phyloP scores from a whole-genome alignment of 441 rosid species.

The Lagerstroemia fauriei region DNA sequence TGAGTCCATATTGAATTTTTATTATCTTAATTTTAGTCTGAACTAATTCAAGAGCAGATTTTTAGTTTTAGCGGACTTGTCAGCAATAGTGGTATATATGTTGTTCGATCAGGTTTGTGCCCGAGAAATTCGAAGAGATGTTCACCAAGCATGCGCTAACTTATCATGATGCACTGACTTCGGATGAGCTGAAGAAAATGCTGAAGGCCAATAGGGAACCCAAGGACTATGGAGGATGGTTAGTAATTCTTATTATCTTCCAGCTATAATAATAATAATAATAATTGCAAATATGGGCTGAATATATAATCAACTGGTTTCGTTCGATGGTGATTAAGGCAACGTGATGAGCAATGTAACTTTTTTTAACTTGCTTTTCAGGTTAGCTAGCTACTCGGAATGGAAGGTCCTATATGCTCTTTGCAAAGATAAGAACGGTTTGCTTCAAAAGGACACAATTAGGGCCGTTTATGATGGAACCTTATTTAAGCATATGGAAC shows the following conservation, averaged over 20 bases:
- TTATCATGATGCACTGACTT: conserved; percentile 20
- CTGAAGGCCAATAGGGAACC: conserved; percentile 23
- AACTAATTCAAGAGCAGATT: not conserved
- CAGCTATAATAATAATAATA: not conserved
- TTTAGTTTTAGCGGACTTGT: not conserved
- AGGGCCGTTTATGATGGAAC: conserved; percentile 5
- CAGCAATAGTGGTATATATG: not conserved
- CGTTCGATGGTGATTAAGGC: too few relatives aligned
- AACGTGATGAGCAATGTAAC: too few relatives aligned
- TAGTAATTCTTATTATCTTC: not conserved
- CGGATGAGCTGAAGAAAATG: conserved; percentile 23
- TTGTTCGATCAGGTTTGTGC: conserved; percentile 14
- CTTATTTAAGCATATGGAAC: not conserved
- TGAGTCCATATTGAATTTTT: not conserved
- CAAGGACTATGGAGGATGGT: conserved; percentile 6
- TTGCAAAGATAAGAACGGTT: conserved; percentile 11
- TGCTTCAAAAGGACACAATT: conserved; percentile 15
- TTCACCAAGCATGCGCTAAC: conserved; percentile 20
- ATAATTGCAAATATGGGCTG: too few relatives aligned
- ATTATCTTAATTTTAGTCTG: not conserved
- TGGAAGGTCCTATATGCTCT: conserved; percentile 3
- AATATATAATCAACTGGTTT: too few relatives aligned
- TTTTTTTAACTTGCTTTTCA: not conserved
- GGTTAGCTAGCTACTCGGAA: not conserved
- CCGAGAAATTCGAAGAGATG: conserved; percentile 22